These are phyloP conservation scores for Cryomyces minteri DNA, from an alignment of 495 filamentous ascomycete species.

Conservation along the genomic window DNA sequence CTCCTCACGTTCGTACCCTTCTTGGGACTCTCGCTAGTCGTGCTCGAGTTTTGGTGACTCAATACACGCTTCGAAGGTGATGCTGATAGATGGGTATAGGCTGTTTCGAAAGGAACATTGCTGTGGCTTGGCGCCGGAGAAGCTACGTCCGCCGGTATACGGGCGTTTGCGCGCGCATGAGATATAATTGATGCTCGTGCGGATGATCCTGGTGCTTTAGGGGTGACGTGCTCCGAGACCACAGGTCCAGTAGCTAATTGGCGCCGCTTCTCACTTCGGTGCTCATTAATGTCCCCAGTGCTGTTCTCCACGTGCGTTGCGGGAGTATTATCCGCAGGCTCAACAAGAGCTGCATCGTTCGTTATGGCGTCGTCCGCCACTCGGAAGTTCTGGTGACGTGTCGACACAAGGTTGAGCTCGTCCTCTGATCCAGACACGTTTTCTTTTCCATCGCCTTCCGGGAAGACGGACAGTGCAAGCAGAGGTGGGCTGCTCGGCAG, in stretches of 20 bases:
- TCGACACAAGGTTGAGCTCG: not conserved
- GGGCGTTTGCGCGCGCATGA: not conserved
- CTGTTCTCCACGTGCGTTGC: not conserved
- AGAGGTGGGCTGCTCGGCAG: slow-evolving; percentile 10
- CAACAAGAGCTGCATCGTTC: not conserved
- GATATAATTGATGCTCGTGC: not conserved
- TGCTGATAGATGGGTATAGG: slow-evolving; percentile 9
- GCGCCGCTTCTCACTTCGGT: not conserved
- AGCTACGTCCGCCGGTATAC: not conserved
- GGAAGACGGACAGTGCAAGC: not conserved
- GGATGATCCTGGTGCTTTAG: not conserved
- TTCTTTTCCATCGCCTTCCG: not conserved
- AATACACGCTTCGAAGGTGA: slow-evolving; percentile 2
- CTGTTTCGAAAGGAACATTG: slow-evolving; percentile 7
- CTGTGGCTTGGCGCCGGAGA: not conserved
- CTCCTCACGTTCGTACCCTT: slow-evolving; percentile 5
- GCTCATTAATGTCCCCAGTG: not conserved
- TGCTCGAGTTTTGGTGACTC: slow-evolving; percentile 1
- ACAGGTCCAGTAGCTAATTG: not conserved
- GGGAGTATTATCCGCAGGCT: not conserved
- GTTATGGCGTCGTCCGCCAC: not conserved
- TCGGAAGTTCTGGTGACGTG: not conserved
- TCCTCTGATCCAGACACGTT: not conserved
- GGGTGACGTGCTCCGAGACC: not conserved
- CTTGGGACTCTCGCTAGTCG: slow-evolving; percentile 5